A percentile compares a stretch with the other conserved stretches of the same genome.
Conservation (phyloP, 306 rosid species). For the Benincasa hispida region DNA sequence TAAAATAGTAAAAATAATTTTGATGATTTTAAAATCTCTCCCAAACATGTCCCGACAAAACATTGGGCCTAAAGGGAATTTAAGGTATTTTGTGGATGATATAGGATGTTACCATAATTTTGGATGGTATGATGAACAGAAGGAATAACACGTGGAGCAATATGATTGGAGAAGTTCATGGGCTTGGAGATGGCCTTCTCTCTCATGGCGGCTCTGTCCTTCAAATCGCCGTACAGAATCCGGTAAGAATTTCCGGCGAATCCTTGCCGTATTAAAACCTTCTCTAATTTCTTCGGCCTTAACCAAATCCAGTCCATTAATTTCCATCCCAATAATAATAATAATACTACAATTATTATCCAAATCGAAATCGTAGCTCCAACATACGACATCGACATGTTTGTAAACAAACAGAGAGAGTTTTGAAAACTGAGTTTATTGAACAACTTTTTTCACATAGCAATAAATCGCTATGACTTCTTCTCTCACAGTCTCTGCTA, state of each 20-base stretch:
- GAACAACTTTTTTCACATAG: too few species aligned
- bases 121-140: neutral
- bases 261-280: conserved; percentile 19
- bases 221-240: conserved; percentile 22
- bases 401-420: too few species aligned
- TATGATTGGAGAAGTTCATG: conserved; percentile 12
- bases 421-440: too few species aligned
- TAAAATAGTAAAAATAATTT: too few species aligned
- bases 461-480: too few species aligned
- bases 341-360: neutral
- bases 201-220: neutral
- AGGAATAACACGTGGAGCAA: neutral
- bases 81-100: too few species aligned
- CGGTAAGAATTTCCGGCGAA: conserved; percentile 20
- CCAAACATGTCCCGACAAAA: too few species aligned
- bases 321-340: conserved; percentile 1
- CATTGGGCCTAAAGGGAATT: too few species aligned
- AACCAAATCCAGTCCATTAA: conserved; percentile 22
- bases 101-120: neutral
- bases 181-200: conserved; percentile 20
- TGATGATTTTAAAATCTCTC: too few species aligned
- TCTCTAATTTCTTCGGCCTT: conserved; percentile 18
- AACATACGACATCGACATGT: neutral
- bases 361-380: neutral
- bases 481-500: too few species aligned